These are phyloP conservation scores for Aspergillus uvarum DNA, from an alignment of 2,329 filamentous ascomycete species.

Conservation along the genomic window DNA sequence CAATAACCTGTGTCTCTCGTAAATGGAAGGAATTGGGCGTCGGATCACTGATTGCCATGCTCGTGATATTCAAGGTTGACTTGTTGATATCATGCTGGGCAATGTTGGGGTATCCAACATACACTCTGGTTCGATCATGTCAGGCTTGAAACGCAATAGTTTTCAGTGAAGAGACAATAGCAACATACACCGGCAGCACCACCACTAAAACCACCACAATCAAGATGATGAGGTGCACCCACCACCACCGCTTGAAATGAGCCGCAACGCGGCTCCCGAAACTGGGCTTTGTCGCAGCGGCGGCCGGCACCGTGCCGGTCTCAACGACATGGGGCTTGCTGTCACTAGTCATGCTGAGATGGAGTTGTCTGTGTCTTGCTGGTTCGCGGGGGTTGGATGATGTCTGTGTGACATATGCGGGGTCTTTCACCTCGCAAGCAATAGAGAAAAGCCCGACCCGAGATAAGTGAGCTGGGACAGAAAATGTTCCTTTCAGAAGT, in stretches of 20 bases:
- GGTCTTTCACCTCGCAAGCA: neutral
- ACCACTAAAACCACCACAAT: conserved; percentile 54
- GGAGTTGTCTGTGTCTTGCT: neutral
- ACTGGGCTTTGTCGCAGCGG: conserved; percentile 20
- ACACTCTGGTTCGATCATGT: conserved; percentile 45
- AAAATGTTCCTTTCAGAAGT: neutral
- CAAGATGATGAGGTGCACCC: conserved; percentile 54
- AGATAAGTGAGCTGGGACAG: conserved; percentile 3
- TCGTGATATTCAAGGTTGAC: conserved; percentile 51
- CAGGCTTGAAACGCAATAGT: neutral
- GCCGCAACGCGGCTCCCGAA: conserved; percentile 29
- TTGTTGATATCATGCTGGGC: conserved; percentile 56
- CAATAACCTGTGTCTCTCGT: conserved; percentile 49
- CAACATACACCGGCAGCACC: conserved; percentile 56
- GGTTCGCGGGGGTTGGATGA: neutral
- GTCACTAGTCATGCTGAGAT: conserved; percentile 13
- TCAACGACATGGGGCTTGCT: conserved; percentile 27
- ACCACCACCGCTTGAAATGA: conserved; percentile 53
- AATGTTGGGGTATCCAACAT: conserved; percentile 59
- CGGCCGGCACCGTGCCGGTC: conserved; percentile 6
- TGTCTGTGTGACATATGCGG: conserved; percentile 5
- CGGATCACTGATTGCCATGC: conserved; percentile 54
- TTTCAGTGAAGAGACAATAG: neutral
- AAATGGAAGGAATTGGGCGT: conserved; percentile 50
- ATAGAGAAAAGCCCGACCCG: neutral